phyloP scores from a whole-genome alignment of 1,284 basidiomycete species.

The Paramarasmius palmivorus region DNA sequence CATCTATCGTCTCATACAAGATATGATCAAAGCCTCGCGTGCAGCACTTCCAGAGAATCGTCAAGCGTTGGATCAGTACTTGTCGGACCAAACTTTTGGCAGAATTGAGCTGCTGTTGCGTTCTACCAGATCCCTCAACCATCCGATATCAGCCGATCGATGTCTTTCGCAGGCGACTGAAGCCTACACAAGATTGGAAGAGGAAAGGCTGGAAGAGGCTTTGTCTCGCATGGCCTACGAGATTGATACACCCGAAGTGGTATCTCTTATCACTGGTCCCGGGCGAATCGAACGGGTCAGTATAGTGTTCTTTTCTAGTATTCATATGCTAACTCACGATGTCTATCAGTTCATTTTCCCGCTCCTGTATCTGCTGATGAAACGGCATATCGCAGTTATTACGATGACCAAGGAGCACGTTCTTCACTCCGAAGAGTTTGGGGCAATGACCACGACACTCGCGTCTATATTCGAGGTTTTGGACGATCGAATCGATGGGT shows the following conservation, averaged over 20 bases:
- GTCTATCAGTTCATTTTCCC: constrained; percentile 27
- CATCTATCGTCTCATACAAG: constrained; percentile 28
- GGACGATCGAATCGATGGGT: constrained; percentile 17
- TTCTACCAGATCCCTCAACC: constrained; percentile 23
- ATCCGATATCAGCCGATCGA: not conserved
- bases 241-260: constrained; percentile 24
- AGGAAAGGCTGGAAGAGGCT: constrained; percentile 20
- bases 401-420: constrained; percentile 19
- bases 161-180: constrained; percentile 11
- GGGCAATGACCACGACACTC: constrained; percentile 17
- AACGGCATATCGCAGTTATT: constrained; percentile 25
- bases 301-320: not conserved
- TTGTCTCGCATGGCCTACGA: constrained; percentile 24
- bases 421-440: constrained; percentile 22
- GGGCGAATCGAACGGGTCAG: constrained; percentile 30
- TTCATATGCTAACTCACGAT: constrained; percentile 3
- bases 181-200: constrained; percentile 19
- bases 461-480: constrained; percentile 15
- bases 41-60: constrained; percentile 31
- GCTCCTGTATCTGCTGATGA: constrained; percentile 26
- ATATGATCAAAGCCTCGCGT: constrained; percentile 28
- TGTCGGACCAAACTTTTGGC: constrained; percentile 32
- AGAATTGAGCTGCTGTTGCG: constrained; percentile 36
- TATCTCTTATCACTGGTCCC: constrained; percentile 26
- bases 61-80: constrained; percentile 34